These are phyloP conservation scores for Sporobolomyces phaffii DNA, from an alignment of 768 basidiomycete genomes.

Conservation along the genomic window DNA sequence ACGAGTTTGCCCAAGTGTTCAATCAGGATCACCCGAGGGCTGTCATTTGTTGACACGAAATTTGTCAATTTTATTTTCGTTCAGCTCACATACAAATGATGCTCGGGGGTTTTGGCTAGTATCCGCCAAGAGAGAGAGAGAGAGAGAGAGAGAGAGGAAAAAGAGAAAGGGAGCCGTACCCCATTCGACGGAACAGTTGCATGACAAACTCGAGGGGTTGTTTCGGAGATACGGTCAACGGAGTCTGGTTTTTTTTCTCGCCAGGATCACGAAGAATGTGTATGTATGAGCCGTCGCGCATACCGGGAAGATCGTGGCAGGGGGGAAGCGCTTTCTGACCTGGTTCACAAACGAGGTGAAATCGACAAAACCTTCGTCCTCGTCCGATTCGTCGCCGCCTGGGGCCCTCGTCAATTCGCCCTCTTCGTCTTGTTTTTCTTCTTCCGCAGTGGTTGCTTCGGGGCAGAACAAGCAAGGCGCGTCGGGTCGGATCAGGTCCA, in stretches of 20 bases:
- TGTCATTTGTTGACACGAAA: no score
- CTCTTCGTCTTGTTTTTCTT: no score
- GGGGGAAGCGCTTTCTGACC: constrained; percentile 51
- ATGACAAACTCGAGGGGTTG: constrained; percentile 92
- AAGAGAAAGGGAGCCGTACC: constrained; percentile 55
- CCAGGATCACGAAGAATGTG: no score
- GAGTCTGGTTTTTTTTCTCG: constrained; percentile 58
- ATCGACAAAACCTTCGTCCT: constrained; percentile 46
- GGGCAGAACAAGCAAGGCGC: constrained; percentile 68
- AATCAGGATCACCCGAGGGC: constrained; percentile 92
- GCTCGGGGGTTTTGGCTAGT: no score
- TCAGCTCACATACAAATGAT: no score
- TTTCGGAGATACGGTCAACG: constrained; percentile 83
- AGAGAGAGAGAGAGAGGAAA: background rate
- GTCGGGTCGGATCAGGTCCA: constrained; percentile 57
- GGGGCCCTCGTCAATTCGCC: no score
- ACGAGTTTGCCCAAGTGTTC: constrained; percentile 73
- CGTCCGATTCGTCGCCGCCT: constrained; percentile 31
- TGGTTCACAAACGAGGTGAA: constrained; percentile 87
- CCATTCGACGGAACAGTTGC: constrained; percentile 96
- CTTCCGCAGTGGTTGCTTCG: constrained; percentile 50
- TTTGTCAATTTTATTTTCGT: no score
- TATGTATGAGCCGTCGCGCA: no score
- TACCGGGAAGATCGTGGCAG: background rate
- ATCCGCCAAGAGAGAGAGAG: no score